Base-by-base conservation (phyloP, 495 filamentous ascomycete genomes). In the Pyrenopolyporus hunteri region DNA sequence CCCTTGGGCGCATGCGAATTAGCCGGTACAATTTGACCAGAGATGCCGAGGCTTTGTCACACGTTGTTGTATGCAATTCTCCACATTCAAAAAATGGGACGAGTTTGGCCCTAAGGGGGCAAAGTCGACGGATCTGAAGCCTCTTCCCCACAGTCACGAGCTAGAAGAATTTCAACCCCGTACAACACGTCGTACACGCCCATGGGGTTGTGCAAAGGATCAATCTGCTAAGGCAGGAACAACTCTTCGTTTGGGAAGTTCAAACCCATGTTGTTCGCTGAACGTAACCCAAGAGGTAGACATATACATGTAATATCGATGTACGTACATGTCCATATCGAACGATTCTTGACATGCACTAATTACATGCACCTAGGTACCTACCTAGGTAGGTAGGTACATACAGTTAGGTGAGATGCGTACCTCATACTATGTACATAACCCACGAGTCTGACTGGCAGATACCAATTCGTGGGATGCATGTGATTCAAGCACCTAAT, bases 91-190 rank as follows among this genome's bases (percentile, higher is more conserved):
- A 42, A 48, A 44, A 43, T 57, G 37, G n/a, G n/a, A 39, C 16
- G 52, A 19, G 37, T 28, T 31, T 29, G 19, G 17, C 16, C 1
- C 37, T 26, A 56, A 37, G 36, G 63, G 46, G 56, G 51, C 45
- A 59, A 60, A 56, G 35, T 47, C 43, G 22, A 60, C 57, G 57
- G 57, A 5, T 19, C 29, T 53, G 43, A 65, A 66, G 44, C 35
- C 42, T 60, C 45, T 60, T 66, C 63, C 57, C 63, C 63, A 66
- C 63, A 66, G 57, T 66, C 63, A 66, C 63, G 57, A 66, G 63
- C 51, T 57, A 52, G 39, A 50, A 14, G n/a, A 36, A n/a, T 49
- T 33, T 48, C 45, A 36, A 37, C 16, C 19, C 71, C 67, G 45
- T 66, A 52, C 49, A 52, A 61, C 57, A 59, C 51, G 59, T n/a